Evolutionary conservation across 2,329 filamentous ascomycete species (phyloP).

Genomic region (Ilyonectria robusta): DNA sequence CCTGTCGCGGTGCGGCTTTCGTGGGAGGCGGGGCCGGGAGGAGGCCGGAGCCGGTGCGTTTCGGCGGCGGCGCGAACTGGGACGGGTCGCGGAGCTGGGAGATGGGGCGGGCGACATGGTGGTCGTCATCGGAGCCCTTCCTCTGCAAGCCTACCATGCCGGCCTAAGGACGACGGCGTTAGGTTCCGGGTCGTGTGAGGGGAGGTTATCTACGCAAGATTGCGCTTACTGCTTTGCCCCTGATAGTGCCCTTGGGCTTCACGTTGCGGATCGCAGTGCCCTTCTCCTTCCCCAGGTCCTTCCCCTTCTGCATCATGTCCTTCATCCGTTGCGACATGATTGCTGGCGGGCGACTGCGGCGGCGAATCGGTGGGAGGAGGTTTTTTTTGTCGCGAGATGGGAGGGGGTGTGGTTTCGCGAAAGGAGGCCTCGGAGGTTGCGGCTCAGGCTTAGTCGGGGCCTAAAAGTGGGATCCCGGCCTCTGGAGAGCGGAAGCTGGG

Average conservation of each 20-base stretch:
- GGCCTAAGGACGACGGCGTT: constrained; percentile 54
- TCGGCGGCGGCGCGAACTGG: constrained; percentile 86
- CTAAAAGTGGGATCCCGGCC: not conserved
- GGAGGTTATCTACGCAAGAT: constrained; percentile 16
- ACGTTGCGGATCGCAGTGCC: constrained; percentile 58
- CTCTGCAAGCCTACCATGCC: constrained; percentile 58
- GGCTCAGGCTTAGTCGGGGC: constrained; percentile 18
- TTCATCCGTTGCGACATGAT: constrained; percentile 62
- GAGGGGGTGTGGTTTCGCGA: constrained; percentile 1
- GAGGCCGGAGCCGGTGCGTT: constrained; percentile 61
- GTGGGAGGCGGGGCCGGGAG: constrained; percentile 45
- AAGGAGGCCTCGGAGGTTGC: constrained; percentile 21
- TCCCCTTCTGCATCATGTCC: constrained; percentile 65
- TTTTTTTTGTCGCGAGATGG: not conserved
- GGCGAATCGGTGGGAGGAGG: not conserved
- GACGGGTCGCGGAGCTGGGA: constrained; percentile 81
- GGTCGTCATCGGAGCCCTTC: constrained; percentile 49
- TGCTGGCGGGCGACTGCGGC: not conserved
- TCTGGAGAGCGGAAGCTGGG: not conserved
- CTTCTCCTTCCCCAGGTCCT: constrained; percentile 36
- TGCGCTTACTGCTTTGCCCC: constrained; percentile 59
- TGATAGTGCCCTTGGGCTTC: constrained; percentile 58
- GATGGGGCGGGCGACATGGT: constrained; percentile 71
- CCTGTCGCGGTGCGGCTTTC: constrained; percentile 43
- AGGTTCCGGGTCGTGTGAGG: not conserved